Evolutionary conservation across 495 filamentous ascomycete species (phyloP), one percentile per base, ranked within the genome.

Genomic region (Aspergillus diversus): DNA sequence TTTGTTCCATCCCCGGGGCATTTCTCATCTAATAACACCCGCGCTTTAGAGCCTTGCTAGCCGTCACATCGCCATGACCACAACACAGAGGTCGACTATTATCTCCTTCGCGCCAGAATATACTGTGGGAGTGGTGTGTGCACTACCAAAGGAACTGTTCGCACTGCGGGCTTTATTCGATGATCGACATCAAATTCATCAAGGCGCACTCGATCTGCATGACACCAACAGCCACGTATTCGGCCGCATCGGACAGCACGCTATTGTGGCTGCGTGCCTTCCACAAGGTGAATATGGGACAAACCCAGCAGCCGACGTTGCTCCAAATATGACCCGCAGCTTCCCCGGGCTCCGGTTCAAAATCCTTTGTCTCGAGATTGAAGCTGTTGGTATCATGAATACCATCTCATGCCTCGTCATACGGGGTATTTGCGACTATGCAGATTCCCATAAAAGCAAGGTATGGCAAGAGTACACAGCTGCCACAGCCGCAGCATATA

Each of bases 291-390:
- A 47, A 4, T 65, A 69, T 55, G 76, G 73, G 5, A 75, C 60
- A 5, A 66, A 48, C 5, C 60, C 67, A 27, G 73, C 75, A 17
- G 57, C 74, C 7, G 63, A 50, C 3, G 68, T 74, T 3, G 64
- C 59, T 7, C 58, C 53, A 32, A 59, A 72, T 3, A 70, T 75
- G 68, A 54, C 42, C 7, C 39, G 37, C 1, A 75, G 61, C 9
- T 77, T 73, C 55, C 17, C 52, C 11, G 52, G 1, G 21, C 21
- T 78, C 31, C 51, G 59, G 15, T 67, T 69, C 46, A 47, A 65
- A 21, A 64, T 81, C 27, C 55, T 81, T 0, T 81, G 74, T 51
- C 76, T 83, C 49, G 79, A 82, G 57, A 83, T 80, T 73, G 80
- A 84, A 59, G 73, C 76, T 13, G 81, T 77, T 9, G 80, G 80